Evolutionary conservation across 169 alveolate species (phyloP).

Genomic region (Cyclospora cayetanensis): DNA sequence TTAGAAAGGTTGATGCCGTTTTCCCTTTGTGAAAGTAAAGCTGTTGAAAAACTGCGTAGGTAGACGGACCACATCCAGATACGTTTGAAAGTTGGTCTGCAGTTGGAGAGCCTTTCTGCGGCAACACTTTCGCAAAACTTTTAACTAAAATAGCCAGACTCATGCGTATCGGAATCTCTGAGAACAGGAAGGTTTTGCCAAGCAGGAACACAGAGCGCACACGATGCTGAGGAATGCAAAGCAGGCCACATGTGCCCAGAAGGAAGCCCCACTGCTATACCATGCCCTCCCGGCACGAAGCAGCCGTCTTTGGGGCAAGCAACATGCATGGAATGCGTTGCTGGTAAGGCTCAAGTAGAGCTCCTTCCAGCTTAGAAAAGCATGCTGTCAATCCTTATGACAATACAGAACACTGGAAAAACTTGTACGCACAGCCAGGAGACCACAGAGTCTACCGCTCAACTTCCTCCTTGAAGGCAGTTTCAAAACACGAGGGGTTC

Average conservation of each 20-base stretch:
- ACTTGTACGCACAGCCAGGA: neutral
- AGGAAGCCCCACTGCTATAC: conserved; percentile 71
- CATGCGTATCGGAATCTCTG: too few relatives aligned
- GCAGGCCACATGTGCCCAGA: conserved; percentile 82
- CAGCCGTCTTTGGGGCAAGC: conserved; percentile 49
- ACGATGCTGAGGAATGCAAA: neutral
- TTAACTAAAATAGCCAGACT: too few relatives aligned
- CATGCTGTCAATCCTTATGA: neutral
- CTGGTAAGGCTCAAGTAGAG: neutral
- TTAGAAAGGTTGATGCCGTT: neutral
- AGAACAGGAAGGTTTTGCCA: conserved; percentile 21
- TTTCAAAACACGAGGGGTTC: neutral
- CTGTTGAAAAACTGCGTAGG: neutral
- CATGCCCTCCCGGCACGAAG: conserved; percentile 67
- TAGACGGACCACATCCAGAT: neutral
- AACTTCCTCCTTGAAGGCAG: neutral
- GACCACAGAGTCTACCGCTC: too few relatives aligned
- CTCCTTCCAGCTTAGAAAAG: neutral
- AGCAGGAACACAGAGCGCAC: neutral
- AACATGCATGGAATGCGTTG: conserved; percentile 7
- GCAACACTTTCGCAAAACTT: too few relatives aligned
- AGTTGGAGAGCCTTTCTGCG: too few relatives aligned
- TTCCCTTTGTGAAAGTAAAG: neutral
- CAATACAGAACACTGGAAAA: neutral
- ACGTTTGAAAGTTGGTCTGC: neutral